Evolutionary conservation across 2,329 filamentous ascomycete species (phyloP).

Genomic region (Lizonia empirigonia): DNA sequence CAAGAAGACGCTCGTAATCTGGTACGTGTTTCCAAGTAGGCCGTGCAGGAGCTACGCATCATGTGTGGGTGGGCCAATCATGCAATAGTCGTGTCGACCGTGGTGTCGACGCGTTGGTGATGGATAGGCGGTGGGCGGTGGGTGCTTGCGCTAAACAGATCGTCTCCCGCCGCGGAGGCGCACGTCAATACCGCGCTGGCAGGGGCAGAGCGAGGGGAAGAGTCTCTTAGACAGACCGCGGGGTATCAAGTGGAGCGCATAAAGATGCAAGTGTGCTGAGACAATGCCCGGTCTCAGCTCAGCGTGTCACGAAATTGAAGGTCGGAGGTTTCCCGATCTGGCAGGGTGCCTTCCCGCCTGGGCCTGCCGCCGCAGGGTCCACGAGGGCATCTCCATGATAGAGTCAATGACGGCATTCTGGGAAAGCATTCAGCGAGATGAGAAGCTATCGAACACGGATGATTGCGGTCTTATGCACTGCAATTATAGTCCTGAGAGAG

Average conservation of each 20-base stretch:
- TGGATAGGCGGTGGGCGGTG: slow-evolving; percentile 19
- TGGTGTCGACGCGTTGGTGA: slow-evolving; percentile 31
- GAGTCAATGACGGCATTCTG: no score
- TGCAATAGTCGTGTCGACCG: slow-evolving; percentile 18
- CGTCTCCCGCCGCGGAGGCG: slow-evolving; percentile 20
- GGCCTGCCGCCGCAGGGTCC: slow-evolving; percentile 17
- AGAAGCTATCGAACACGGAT: not conserved
- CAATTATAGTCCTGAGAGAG: not conserved
- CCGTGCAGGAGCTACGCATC: slow-evolving; percentile 35
- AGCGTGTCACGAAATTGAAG: slow-evolving; percentile 1
- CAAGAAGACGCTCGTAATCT: slow-evolving; percentile 20
- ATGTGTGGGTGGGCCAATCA: slow-evolving; percentile 28
- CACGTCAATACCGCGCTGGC: slow-evolving; percentile 7
- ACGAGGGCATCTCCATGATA: no score
- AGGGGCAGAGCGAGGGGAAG: slow-evolving; percentile 3
- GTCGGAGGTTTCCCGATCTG: slow-evolving; percentile 4
- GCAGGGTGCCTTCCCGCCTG: slow-evolving; percentile 2
- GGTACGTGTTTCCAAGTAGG: slow-evolving; percentile 19
- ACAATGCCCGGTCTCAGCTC: slow-evolving; percentile 3
- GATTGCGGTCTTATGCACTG: not conserved
- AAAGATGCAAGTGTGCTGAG: slow-evolving; percentile 11
- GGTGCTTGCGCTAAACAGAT: slow-evolving; percentile 24
- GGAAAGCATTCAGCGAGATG: not conserved
- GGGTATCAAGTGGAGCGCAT: slow-evolving; percentile 1
- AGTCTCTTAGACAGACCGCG: not conserved